Evolutionary conservation across 495 filamentous ascomycete genomes (phyloP), one percentile per base, ranked within the genome.

Genomic region (Penicillium ochrochloron): DNA sequence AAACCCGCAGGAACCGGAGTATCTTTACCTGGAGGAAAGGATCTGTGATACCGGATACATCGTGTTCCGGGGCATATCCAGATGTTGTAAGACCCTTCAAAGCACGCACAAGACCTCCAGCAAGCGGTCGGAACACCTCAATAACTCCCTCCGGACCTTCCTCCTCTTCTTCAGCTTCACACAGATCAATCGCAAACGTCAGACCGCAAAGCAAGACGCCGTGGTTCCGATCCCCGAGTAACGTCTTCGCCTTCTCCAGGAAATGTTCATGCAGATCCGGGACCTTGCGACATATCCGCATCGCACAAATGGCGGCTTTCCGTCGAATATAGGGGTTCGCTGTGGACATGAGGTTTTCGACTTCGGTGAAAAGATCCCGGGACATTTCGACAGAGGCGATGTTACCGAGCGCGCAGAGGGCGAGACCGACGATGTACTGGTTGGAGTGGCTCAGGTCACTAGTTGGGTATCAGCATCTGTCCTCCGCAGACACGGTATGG

Each of bases 1-100:
- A 81, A 8, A 96, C 90, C 61, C 94, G 85, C 51, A 99, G 83
- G 59, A 99, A 77, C 55, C 88, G 87, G 57, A 99, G 79, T 56
- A 99, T 93, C 83, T 97, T 98, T 76, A 96, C 93, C 76, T 99
- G 95, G 44, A 99, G 77, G 82, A 99, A 99, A n/a, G 95, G 95
- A 80, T 99, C 95, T 34, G 96, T 96, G 63, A 99, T 97, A 21
- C 95, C 95, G 15, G 93, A 96, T 12, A 99, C 95, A 73, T 99
- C 95, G 73, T 99, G 95, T 70, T 99, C 95, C 15, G 95, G 96
- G 7, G 95, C 94, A 79, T 98, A 99, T 39, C 96, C 96, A 23
- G 96, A 98, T 42, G 91, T 92, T 14, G 94, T 92, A 68, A 99
- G 77, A 3, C 89, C 88, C 83, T 97, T 99, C 70, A 99, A 73